These are phyloP conservation scores for Coemansia sp. DNA, from an alignment of 192 early-diverging fungal genomes.

Conservation along the genomic window DNA sequence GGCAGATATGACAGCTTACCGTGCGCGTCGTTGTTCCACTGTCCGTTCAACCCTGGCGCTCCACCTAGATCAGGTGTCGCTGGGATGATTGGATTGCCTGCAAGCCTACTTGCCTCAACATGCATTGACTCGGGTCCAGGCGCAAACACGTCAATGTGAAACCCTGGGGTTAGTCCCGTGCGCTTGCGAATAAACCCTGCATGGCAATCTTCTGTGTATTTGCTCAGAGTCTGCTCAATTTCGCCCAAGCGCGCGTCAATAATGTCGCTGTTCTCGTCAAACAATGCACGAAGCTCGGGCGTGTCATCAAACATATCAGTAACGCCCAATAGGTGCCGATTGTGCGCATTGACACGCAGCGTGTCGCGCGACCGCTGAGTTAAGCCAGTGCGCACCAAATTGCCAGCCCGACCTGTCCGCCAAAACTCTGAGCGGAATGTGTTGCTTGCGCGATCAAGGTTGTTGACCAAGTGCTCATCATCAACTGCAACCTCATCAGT, in stretches of 20 bases:
- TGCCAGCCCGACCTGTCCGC: slow-evolving; percentile 25
- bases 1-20: slow-evolving; percentile 49
- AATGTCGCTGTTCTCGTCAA: slow-evolving; percentile 58
- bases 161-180: slow-evolving; percentile 44
- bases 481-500: slow-evolving; percentile 50
- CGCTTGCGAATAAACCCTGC: slow-evolving; percentile 58
- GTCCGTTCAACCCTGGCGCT: slow-evolving; percentile 12
- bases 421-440: slow-evolving; percentile 45
- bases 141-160: slow-evolving; percentile 56
- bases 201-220: slow-evolving; percentile 52
- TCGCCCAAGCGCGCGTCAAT: slow-evolving; percentile 47
- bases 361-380: slow-evolving; percentile 21
- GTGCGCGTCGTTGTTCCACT: slow-evolving; percentile 41
- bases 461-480: slow-evolving; percentile 44
- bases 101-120: slow-evolving; percentile 13
- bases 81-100: not conserved
- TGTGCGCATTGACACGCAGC: slow-evolving; percentile 22
- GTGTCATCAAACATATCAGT: slow-evolving; percentile 55
- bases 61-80: slow-evolving; percentile 23
- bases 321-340: slow-evolving; percentile 55
- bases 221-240: slow-evolving; percentile 41
- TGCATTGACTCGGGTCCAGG: slow-evolving; percentile 48
- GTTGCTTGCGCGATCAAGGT: slow-evolving; percentile 29
- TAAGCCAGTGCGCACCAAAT: slow-evolving; percentile 14
- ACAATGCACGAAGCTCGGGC: slow-evolving; percentile 53